Base-by-base conservation (phyloP, 805 yeast species). In the Yamadazyma kitorensis region DNA sequence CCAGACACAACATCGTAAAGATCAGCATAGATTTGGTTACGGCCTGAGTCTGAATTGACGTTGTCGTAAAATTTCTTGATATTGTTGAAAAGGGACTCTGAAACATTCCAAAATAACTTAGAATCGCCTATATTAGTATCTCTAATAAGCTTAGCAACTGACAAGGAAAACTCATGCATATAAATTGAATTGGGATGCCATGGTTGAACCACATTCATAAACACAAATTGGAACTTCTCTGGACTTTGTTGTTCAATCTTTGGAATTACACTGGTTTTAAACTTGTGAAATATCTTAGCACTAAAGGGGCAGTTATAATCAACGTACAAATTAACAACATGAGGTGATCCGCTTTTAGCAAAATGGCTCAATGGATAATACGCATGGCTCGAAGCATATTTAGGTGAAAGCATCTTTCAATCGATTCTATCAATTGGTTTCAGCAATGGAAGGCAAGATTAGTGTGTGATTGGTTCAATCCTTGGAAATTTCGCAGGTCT, bases 291-390 rank as follows among this genome's bases (percentile, higher is more conserved):
- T 31, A 84, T 46, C 54, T 79, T 84, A 24, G 71, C 80, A 40
- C 82, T 73, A 59, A 74, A 87, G 2, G 83, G 89, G 57, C 96
- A 87, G 40, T 80, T 77, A 66, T 82, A 84, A 58, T 85, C 95
- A 30, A 85, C 52, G 53, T 72, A 85, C 21, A 85, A 44, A 46
- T 83, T 86, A 37, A 86, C 70, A 2, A 55, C 71, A 54, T 57
- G 73, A 40, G 66, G 68, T 11, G 54, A 48, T 4, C 31, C 33
- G 6, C 17, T 27, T 24, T 34, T 31, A 23, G 27, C 15, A 31
- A 40, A 33, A 9, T 39, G 28, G 8, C 14, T 14, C 12, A 23
- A 27, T 7, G 48, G 39, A 37, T 52, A 44, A 39, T 42, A 64
- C 41, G 55, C 59, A 43, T 67, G 70, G 14, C 70, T 55, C 3